These are phyloP conservation scores for Colletotrichum sidae DNA, from an alignment of 2,329 filamentous ascomycete genomes.

Conservation along the genomic window DNA sequence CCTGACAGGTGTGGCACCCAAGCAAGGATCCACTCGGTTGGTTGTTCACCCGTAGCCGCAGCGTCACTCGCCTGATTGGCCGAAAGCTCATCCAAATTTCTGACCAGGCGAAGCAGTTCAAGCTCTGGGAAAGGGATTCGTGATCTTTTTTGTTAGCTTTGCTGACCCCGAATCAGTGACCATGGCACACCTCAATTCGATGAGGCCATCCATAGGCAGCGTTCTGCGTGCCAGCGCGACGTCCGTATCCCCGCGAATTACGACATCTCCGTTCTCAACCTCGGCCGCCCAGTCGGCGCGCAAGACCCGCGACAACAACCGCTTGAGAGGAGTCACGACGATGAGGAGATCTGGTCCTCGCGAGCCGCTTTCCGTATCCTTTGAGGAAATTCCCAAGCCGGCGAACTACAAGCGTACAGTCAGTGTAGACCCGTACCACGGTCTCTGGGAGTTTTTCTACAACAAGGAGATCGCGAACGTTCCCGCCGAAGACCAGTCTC, in stretches of 20 bases:
- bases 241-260: conserved; percentile 18
- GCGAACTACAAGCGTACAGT: conserved; percentile 70
- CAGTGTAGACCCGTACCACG: conserved; percentile 78
- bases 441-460: conserved; percentile 93
- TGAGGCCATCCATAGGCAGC: conserved; percentile 47
- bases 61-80: conserved; percentile 21
- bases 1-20: neutral
- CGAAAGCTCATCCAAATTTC: conserved; percentile 23
- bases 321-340: conserved; percentile 82
- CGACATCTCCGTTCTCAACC: conserved; percentile 62
- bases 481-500: conserved; percentile 76
- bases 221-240: conserved; percentile 38
- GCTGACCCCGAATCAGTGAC: conserved; percentile 31
- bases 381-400: conserved; percentile 79
- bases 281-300: conserved; percentile 61
- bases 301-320: conserved; percentile 79
- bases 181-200: conserved; percentile 46
- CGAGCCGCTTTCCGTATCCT: conserved; percentile 79
- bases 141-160: conserved; percentile 23
- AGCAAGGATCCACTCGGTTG: conserved; percentile 8
- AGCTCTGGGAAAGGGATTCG: conserved; percentile 25
- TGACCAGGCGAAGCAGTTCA: conserved; percentile 31
- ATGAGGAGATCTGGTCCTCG: conserved; percentile 81
- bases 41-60: conserved; percentile 31
- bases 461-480: conserved; percentile 75